Conservation (phyloP, 331 rosid genomes). For the Arachis monticola region DNA sequence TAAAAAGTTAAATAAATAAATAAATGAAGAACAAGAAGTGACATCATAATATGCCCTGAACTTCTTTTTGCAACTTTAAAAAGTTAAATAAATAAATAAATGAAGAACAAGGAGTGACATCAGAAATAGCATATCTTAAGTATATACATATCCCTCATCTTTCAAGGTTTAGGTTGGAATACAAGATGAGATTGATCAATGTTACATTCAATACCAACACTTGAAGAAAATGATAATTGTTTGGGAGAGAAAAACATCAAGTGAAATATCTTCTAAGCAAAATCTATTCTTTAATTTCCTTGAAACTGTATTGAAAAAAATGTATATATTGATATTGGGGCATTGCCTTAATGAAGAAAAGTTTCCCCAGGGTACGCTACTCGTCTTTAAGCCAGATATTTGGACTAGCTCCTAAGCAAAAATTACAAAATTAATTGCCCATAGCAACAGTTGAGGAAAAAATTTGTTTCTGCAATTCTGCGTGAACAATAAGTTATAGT, state of each 20-base stretch:
- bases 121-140: neutral
- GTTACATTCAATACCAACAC: constrained; percentile 29
- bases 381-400: constrained; percentile 45
- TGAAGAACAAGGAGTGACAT: neutral
- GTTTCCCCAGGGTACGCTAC: constrained; percentile 42
- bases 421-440: constrained; percentile 49
- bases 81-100: neutral
- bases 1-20: too few relatives aligned
- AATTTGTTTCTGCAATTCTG: constrained; percentile 43
- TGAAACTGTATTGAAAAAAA: constrained; percentile 39
- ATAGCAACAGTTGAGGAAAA: constrained; percentile 30
- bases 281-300: constrained; percentile 34
- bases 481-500: constrained; percentile 40
- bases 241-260: constrained; percentile 21
- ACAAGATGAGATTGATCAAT: constrained; percentile 21
- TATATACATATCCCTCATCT: constrained; percentile 27
- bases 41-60: neutral
- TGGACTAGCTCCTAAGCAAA: constrained; percentile 49
- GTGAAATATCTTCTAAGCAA: constrained; percentile 27
- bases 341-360: constrained; percentile 40
- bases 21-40: neutral
- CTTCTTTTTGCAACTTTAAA: neutral
- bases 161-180: constrained; percentile 16
- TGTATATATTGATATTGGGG: constrained; percentile 36
- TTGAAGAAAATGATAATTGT: constrained; percentile 7